Base-by-base conservation (phyloP, 2,329 filamentous ascomycete genomes). In the Thelonectria discophora region DNA sequence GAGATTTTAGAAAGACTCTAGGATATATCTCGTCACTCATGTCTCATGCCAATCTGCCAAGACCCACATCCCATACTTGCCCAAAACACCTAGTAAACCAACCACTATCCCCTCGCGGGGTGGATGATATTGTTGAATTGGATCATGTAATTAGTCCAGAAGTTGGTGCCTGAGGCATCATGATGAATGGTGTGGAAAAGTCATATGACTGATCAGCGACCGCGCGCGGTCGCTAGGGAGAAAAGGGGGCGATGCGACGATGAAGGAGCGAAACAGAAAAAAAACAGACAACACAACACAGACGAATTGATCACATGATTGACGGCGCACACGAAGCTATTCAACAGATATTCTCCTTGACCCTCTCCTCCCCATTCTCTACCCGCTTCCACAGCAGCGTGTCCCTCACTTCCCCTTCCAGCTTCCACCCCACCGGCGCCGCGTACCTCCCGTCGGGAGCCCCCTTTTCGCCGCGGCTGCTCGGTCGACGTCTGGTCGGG, bases 391-490 rank as follows among this genome's bases (percentile, higher is more conserved):
- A 55, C 18, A 61, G 13, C 6, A 65, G 55, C n/a, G 30, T 32
- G 5, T 56, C 58, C 30, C 59, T 66, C 5, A 58, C 55, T 1
- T 67, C 60, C 9, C 62, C 63, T 48, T 65, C 40, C 8, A 71
- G 42, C 58, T 48, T 65, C 69, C 69, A 72, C 3, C 67, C 65
- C 21, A 15, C 54, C 0, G 52, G 65, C 4, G 60, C 43, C 9
- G 64, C 12, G 34, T 72, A 72, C 32, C 62, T 71, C 5, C 67
- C 67, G 15, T 65, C 66, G 15, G 60, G 58, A 1, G 63, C 37
- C 1, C 30, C 62, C 52, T 69, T 68, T 20, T 70, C 65, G 6
- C 47, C 58, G 1, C 51, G 43, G n/a, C 49, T 48, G 20, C 46
- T 59, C 12, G 47, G n/a, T n/a, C n/a, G n/a, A n/a, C n/a, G n/a